phyloP scores from a whole-genome alignment of 176 grass and related monocot genomes.

The Avena atlantica region DNA sequence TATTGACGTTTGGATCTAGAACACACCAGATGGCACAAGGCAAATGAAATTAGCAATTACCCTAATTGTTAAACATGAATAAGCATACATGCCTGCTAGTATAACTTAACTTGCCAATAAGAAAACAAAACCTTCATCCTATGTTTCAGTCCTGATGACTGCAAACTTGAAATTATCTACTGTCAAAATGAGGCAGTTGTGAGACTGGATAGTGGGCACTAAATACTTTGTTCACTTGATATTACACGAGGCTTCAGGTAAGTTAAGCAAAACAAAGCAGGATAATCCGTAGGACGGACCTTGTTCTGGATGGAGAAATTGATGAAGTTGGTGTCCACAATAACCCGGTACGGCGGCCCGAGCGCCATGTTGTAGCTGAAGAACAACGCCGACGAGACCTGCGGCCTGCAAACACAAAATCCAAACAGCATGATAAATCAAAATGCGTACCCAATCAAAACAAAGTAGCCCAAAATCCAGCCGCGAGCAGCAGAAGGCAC shows the following conservation, averaged over 20 bases:
- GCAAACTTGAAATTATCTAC: background rate
- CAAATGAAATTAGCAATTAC: background rate
- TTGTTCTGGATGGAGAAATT: constrained; percentile 99
- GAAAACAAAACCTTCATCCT: background rate
- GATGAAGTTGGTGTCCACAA: constrained; percentile 99
- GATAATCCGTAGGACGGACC: constrained; percentile 4
- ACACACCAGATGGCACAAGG: background rate
- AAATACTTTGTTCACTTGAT: background rate
- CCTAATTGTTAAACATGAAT: background rate
- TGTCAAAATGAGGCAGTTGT: background rate
- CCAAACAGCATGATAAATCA: background rate
- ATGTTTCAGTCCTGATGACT: too few species aligned
- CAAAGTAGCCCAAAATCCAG: background rate
- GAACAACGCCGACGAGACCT: constrained; percentile 73
- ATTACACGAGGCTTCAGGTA: background rate
- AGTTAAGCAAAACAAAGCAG: background rate
- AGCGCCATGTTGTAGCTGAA: constrained; percentile 96
- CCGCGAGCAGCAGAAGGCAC: constrained; percentile 9
- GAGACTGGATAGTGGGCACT: background rate
- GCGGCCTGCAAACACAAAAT: constrained; percentile 49
- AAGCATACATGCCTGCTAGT: background rate
- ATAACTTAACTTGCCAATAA: background rate
- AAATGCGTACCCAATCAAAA: background rate
- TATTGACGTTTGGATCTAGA: background rate
- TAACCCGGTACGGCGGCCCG: constrained; percentile 87